A percentile compares a stretch with the other conserved stretches of the same genome.
These are phyloP conservation scores for Gaillardinia entomophila DNA, from an alignment of 805 yeast species.

Conservation along the genomic window DNA sequence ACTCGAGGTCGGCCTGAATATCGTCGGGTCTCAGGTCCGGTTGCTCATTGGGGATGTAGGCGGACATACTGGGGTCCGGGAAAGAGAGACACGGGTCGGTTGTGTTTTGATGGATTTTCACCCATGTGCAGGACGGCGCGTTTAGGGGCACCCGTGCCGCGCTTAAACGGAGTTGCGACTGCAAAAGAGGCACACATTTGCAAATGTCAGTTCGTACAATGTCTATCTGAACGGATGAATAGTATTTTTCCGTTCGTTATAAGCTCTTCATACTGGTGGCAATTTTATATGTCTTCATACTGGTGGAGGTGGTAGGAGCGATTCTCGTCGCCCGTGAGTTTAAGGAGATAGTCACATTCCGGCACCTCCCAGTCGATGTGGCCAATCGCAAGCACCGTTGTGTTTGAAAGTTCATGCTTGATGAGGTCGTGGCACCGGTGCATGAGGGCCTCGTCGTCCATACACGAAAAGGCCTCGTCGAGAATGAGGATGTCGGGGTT, in stretches of 20 bases:
- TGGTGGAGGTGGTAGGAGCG: slow-evolving; percentile 15
- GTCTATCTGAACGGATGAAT: too few relatives aligned
- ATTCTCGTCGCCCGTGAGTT: slow-evolving; percentile 24
- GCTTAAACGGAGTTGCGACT: too few relatives aligned
- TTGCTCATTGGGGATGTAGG: slow-evolving; percentile 35
- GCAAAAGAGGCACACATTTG: too few relatives aligned
- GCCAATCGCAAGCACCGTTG: slow-evolving; percentile 75
- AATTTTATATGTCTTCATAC: too few relatives aligned
- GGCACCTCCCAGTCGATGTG: slow-evolving; percentile 83
- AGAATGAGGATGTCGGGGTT: slow-evolving; percentile 72
- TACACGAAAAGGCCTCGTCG: slow-evolving; percentile 91
- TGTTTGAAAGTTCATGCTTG: slow-evolving; percentile 19
- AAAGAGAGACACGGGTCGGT: background rate
- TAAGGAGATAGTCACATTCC: slow-evolving; percentile 44
- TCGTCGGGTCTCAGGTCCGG: slow-evolving; percentile 25
- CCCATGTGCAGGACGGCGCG: too few relatives aligned
- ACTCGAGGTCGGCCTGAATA: slow-evolving; percentile 53
- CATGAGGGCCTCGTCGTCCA: slow-evolving; percentile 54
- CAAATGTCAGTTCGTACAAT: too few relatives aligned
- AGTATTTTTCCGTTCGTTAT: too few relatives aligned
- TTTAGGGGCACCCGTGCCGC: too few relatives aligned
- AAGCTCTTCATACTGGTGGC: too few relatives aligned
- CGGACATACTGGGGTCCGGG: slow-evolving; percentile 6
- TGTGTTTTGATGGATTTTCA: too few relatives aligned
- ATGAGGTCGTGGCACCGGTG: slow-evolving; percentile 27